These are phyloP conservation scores for Fusarium goolgardi DNA, from an alignment of 2,329 filamentous ascomycete species.

Conservation along the genomic window DNA sequence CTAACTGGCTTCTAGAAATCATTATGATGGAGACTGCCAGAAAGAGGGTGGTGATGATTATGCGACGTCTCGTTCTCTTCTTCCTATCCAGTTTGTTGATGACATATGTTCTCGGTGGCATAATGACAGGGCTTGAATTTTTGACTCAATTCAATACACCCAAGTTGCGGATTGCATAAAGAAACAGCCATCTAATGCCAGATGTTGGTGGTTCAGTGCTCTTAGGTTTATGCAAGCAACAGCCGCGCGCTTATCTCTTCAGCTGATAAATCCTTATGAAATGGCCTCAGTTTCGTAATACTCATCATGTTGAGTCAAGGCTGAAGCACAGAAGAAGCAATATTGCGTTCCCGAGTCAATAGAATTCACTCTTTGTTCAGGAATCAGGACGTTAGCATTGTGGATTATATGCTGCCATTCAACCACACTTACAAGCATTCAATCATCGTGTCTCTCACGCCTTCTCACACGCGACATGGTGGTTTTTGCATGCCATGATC, in stretches of 20 bases:
- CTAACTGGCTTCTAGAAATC: slow-evolving; percentile 20
- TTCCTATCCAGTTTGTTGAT: neutral
- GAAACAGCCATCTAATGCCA: slow-evolving; percentile 35
- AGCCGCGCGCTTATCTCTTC: slow-evolving; percentile 4
- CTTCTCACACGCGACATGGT: slow-evolving; percentile 5
- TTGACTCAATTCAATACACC: slow-evolving; percentile 24
- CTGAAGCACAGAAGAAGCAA: neutral
- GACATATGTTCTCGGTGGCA: slow-evolving; percentile 5
- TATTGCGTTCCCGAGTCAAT: neutral
- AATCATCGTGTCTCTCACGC: neutral
- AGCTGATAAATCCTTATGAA: slow-evolving; percentile 1
- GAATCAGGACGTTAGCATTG: neutral
- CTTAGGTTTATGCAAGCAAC: slow-evolving; percentile 28
- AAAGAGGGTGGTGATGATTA: neutral
- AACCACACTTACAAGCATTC: neutral
- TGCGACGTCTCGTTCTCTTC: slow-evolving; percentile 8
- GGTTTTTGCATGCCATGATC: slow-evolving; percentile 11
- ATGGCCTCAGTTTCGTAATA: neutral
- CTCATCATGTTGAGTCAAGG: neutral
- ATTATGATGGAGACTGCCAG: neutral
- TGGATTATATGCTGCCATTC: neutral
- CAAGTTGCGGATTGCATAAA: slow-evolving; percentile 31
- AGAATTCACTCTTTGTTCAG: neutral
- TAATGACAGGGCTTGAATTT: slow-evolving; percentile 21
- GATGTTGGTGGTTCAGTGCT: slow-evolving; percentile 10